A percentile compares a stretch with the other conserved stretches of the same genome.
Evolutionary conservation across 2,329 filamentous ascomycete species (phyloP).

Genomic region (Aspergillus brasiliensis): DNA sequence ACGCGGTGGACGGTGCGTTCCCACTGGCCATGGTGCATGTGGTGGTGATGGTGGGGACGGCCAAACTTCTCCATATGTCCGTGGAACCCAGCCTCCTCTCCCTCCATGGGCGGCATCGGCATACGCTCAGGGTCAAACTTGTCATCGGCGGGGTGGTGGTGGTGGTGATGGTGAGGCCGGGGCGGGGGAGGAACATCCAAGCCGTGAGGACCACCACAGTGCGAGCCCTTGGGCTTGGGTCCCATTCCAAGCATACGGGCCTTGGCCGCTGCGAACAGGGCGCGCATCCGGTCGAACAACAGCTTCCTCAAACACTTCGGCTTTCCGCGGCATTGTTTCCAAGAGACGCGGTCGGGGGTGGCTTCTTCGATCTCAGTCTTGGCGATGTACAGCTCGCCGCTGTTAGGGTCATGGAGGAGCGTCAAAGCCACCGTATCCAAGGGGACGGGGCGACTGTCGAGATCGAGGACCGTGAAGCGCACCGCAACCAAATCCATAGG

Average conservation of each 20-base stretch:
- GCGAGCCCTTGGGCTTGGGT: slow-evolving; percentile 24
- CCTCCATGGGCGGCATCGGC: slow-evolving; percentile 3
- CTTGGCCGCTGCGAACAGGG: slow-evolving; percentile 42
- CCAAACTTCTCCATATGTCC: slow-evolving; percentile 9
- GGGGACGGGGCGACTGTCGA: slow-evolving; percentile 46
- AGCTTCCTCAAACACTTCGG: slow-evolving; percentile 42
- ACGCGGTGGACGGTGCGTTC: slow-evolving; percentile 43
- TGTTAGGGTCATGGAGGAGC: slow-evolving; percentile 37
- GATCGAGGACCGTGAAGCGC: slow-evolving; percentile 49
- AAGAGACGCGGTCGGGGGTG: slow-evolving; percentile 39
- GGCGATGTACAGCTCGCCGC: slow-evolving; percentile 40
- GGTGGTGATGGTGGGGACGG: slow-evolving; percentile 30
- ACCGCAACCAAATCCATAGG: slow-evolving; percentile 39
- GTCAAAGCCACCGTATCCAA: slow-evolving; percentile 47
- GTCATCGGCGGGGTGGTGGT: slow-evolving; percentile 9
- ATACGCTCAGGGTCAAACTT: slow-evolving; percentile 12
- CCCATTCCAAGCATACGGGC: slow-evolving; percentile 36
- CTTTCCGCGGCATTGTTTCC: slow-evolving; percentile 47
- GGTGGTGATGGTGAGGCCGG: slow-evolving; percentile 14
- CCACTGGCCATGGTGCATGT: slow-evolving; percentile 38
- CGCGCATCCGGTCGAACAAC: slow-evolving; percentile 42
- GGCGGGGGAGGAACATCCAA: slow-evolving; percentile 14
- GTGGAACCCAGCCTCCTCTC: slow-evolving; percentile 15
- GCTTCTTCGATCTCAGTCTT: slow-evolving; percentile 42
- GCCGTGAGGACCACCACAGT: slow-evolving; percentile 33